These are phyloP conservation scores for Urochloa ruziziensis DNA, from an alignment of 176 grass and related monocot genomes.

Conservation along the genomic window DNA sequence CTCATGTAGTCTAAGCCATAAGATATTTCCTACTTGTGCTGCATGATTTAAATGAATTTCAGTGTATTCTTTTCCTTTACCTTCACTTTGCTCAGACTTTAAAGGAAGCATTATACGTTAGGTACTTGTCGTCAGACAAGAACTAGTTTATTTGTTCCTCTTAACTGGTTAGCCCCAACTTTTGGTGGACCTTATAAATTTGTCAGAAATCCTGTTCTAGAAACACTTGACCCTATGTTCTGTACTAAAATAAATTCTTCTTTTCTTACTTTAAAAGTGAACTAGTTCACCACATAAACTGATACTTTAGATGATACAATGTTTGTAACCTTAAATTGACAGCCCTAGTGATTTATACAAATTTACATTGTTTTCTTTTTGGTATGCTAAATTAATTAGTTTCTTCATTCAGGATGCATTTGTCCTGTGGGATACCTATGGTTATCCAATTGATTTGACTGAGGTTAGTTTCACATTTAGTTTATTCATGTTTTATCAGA, in stretches of 20 bases:
- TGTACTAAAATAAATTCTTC: background rate
- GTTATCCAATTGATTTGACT: conserved; percentile 96
- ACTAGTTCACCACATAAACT: background rate
- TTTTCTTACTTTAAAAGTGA: background rate
- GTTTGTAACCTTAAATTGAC: background rate
- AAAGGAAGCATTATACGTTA: background rate
- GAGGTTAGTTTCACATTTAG: conserved; percentile 56
- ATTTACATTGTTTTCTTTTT: background rate
- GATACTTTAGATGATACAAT: background rate
- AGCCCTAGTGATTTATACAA: background rate
- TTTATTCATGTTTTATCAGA: conserved; percentile 12
- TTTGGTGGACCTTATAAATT: background rate
- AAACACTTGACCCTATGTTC: background rate
- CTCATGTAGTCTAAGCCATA: background rate
- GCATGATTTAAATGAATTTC: background rate
- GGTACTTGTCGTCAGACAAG: background rate
- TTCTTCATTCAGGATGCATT: conserved; percentile 70
- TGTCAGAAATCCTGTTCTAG: background rate
- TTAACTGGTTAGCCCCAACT: background rate
- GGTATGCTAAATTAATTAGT: background rate
- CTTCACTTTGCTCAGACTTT: background rate
- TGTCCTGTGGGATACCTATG: conserved; percentile 94
- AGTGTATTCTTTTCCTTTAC: background rate
- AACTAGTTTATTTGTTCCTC: conserved; percentile 6
- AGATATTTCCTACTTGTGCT: background rate